Evolutionary conservation across 164 flowering plant species (phyloP).

Genomic region (Magnolia sinica): DNA sequence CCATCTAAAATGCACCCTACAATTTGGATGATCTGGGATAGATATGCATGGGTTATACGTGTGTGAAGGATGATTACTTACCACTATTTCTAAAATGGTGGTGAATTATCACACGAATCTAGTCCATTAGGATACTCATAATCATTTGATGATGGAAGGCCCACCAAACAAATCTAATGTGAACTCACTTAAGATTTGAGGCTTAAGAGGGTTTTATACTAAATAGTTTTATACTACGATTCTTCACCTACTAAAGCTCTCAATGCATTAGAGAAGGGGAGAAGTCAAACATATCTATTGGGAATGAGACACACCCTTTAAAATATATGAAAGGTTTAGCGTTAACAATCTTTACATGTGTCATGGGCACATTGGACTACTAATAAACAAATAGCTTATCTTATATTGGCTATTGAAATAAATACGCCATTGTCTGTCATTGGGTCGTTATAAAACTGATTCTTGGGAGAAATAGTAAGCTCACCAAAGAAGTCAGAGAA

Average conservation of each 20-base stretch:
- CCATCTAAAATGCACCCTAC: too few relatives aligned
- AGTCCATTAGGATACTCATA: background rate
- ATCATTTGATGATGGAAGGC: background rate
- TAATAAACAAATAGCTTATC: background rate
- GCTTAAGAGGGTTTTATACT: background rate
- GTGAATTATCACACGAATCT: background rate
- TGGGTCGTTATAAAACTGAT: conserved; percentile 1
- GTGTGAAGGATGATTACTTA: background rate
- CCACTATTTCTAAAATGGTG: background rate
- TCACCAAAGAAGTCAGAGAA: background rate
- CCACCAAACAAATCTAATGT: background rate
- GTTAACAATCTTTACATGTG: conserved; percentile 3
- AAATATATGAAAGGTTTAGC: background rate
- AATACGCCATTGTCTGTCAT: conserved; percentile 1
- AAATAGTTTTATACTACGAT: background rate
- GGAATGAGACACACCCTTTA: background rate
- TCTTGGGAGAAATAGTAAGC: background rate
- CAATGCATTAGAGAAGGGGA: background rate
- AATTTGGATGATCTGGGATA: too few relatives aligned
- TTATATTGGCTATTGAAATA: background rate
- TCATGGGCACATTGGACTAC: background rate
- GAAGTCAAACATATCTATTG: background rate
- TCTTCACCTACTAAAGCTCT: conserved; percentile 5
- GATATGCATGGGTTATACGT: too few relatives aligned
- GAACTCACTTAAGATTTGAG: background rate